Evolutionary conservation across 2,329 filamentous ascomycete species (phyloP), one percentile per base, ranked within the genome.

Genomic region (Aspergillus intermedius): DNA sequence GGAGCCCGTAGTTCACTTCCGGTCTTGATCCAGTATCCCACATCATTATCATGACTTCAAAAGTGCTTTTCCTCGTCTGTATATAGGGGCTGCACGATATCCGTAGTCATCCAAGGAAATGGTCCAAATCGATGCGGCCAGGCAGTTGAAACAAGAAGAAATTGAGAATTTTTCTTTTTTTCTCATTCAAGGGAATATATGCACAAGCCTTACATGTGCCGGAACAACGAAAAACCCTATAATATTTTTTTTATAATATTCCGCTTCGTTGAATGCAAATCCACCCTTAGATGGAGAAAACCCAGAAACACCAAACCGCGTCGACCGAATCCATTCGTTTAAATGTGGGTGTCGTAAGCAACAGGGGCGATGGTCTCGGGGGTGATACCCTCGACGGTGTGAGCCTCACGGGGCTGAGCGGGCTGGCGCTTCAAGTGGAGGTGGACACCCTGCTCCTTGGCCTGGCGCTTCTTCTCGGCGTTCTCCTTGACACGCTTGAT

Each of bases 301-400:
- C 60, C 60, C 61, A 58, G 57, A 60, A 67, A 69, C 67, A 69
- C 65, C 65, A 60, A 62, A 63, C 66, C 65, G 60, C 62, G 60
- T 61, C 62, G 57, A 58, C 61, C 60, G 54, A 61, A 57, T 59
- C 60, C 54, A 59, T 62, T 60, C 63, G 60, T 69, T 83, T 93
- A 98, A 76, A 98, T 97, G 71, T 88, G 91, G 67, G 93, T 98
- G 83, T 97, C 93, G 84, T 97, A 98, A 69, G 93, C 77, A 65
- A 97, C 82, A 64, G 91, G 90, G 56, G 84, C 83, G 68, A 97
- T 83, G 65, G 87, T 96, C 84, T 96, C 89, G 58, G 91, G 89
- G 72, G 83, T 80, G 79, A 88, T 88, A 72, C 89, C 86, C 77
- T 82, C 86, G 72, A 97, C 82, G 58, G 84, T 90, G 73, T 83